phyloP scores from a whole-genome alignment of 305 asterid genomes.

The Stenogyne calaminthoides region DNA sequence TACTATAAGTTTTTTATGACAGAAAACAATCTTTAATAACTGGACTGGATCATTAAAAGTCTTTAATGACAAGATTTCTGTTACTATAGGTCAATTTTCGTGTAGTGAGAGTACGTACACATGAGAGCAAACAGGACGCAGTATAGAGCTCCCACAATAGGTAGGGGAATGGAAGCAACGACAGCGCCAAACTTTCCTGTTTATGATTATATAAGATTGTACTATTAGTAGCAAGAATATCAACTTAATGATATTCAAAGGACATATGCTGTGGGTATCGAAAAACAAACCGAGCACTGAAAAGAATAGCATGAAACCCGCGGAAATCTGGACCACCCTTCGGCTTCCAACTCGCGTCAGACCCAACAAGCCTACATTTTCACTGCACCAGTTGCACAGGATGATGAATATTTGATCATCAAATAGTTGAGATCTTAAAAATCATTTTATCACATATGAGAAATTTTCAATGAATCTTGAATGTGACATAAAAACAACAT shows the following conservation, averaged over 20 bases:
- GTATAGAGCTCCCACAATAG: slow-evolving; percentile 89
- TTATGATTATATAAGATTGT: slow-evolving; percentile 4
- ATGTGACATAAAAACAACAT: neutral
- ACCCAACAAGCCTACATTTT: slow-evolving; percentile 85
- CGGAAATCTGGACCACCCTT: slow-evolving; percentile 89
- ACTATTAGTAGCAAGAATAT: slow-evolving; percentile 16
- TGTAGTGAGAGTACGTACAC: slow-evolving; percentile 52
- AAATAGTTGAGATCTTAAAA: too few relatives aligned
- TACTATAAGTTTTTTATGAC: too few relatives aligned
- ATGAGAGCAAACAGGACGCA: slow-evolving; percentile 81
- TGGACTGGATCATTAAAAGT: neutral
- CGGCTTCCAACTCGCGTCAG: slow-evolving; percentile 93
- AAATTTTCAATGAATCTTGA: neutral
- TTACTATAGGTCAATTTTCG: too few relatives aligned
- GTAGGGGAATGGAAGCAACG: slow-evolving; percentile 89
- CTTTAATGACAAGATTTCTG: too few relatives aligned
- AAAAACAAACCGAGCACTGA: slow-evolving; percentile 65
- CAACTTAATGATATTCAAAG: neutral
- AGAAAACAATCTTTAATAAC: too few relatives aligned
- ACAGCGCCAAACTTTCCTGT: slow-evolving; percentile 94
- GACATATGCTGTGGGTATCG: neutral
- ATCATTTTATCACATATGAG: too few relatives aligned
- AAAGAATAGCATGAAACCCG: slow-evolving; percentile 84
- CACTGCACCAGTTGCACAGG: too few relatives aligned
- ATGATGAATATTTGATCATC: too few relatives aligned